Evolutionary conservation across 306 rosid species (phyloP).

Genomic region (Begonia loranthoides): DNA sequence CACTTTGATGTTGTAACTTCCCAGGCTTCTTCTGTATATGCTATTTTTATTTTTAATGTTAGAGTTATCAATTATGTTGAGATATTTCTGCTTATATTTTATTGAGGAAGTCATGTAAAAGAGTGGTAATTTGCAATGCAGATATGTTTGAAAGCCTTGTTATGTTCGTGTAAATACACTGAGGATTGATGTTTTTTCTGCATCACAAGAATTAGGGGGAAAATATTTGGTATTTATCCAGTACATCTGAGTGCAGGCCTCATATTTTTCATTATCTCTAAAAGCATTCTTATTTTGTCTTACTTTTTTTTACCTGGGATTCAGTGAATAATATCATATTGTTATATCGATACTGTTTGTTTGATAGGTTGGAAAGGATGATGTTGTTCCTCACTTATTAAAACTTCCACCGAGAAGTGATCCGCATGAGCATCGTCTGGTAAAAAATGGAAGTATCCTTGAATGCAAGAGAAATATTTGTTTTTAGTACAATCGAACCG

Average conservation of each 20-base stretch:
- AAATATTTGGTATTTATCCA: constrained; percentile 32
- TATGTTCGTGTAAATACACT: constrained; percentile 84
- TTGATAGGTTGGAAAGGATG: constrained; percentile 63
- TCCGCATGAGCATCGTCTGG: constrained; percentile 72
- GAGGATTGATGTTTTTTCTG: constrained; percentile 58
- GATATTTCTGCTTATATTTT: neutral
- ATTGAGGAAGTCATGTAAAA: neutral
- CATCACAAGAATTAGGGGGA: constrained; percentile 42
- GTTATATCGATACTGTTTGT: constrained; percentile 8
- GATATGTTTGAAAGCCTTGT: constrained; percentile 56
- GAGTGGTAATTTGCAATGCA: constrained; percentile 23
- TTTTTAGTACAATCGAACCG: no score
- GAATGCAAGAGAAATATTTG: no score
- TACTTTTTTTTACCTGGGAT: neutral
- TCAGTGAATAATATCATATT: neutral
- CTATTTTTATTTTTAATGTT: no score
- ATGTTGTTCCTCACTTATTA: constrained; percentile 64
- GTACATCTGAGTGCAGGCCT: neutral
- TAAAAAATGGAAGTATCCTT: constrained; percentile 65
- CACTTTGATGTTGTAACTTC: no score
- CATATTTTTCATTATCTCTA: neutral
- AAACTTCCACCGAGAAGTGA: constrained; percentile 76
- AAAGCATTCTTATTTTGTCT: neutral
- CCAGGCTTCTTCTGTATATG: no score
- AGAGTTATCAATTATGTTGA: neutral